These are phyloP conservation scores for Juncus inflexus DNA, from an alignment of 176 grass and related monocot genomes.

Conservation along the genomic window DNA sequence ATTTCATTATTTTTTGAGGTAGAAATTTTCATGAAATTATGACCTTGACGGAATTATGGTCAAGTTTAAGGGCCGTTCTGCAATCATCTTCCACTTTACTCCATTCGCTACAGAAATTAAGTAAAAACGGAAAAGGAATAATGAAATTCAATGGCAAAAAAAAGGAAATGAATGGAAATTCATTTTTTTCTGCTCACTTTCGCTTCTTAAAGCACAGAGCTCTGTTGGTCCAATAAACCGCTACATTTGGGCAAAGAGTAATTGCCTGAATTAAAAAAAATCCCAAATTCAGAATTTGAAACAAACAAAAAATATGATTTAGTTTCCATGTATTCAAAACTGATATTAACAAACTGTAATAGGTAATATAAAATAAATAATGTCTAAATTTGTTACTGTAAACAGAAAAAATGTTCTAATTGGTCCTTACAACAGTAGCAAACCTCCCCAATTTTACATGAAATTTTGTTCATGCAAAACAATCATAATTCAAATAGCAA, in stretches of 20 bases:
- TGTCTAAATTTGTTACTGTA: too few species aligned
- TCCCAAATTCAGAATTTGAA: neutral
- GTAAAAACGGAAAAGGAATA: conserved; percentile 3
- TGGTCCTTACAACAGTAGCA: too few species aligned
- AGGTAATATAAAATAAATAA: too few species aligned
- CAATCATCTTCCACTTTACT: conserved; percentile 70
- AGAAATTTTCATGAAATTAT: conserved; percentile 1
- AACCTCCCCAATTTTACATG: too few species aligned
- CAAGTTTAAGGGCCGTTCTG: conserved; percentile 66
- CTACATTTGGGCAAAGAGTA: conserved; percentile 54
- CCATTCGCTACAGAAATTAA: conserved; percentile 61
- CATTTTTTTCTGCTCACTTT: conserved; percentile 42
- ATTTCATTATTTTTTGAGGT: conserved; percentile 6
- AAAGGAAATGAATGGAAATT: conserved; percentile 30
- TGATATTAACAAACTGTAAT: too few species aligned
- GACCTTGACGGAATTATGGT: conserved; percentile 77
- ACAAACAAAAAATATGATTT: too few species aligned
- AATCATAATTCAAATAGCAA: too few species aligned
- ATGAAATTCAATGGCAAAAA: conserved; percentile 8
- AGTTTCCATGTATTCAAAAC: too few species aligned
- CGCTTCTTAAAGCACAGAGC: conserved; percentile 78
- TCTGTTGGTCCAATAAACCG: conserved; percentile 75
- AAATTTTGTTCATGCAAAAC: too few species aligned
- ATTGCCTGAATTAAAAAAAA: conserved; percentile 70
- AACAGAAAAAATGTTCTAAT: too few species aligned